These are phyloP conservation scores for Coprinopsis strossmayeri DNA, from an alignment of 768 basidiomycete genomes.

Conservation along the genomic window DNA sequence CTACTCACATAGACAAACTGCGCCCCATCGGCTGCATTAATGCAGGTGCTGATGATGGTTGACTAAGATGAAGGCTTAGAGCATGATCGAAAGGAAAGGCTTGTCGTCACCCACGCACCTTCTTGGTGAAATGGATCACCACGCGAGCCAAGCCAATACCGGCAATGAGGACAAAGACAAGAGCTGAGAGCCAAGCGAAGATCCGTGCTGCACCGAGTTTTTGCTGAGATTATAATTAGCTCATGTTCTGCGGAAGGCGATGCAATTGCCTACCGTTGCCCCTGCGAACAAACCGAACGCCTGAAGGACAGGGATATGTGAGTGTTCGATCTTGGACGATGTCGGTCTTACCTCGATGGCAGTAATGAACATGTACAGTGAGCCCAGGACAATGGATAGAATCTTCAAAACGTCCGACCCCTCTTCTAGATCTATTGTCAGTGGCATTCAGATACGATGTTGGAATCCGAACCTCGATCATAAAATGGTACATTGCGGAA, in stretches of 20 bases:
- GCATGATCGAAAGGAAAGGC: background rate
- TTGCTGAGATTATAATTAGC: constrained; percentile 34
- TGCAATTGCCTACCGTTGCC: constrained; percentile 33
- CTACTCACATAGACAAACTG: constrained; percentile 31
- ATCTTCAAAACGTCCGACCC: constrained; percentile 39
- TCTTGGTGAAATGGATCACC: constrained; percentile 61
- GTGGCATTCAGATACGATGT: background rate
- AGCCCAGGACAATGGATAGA: constrained; percentile 55
- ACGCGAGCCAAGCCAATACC: constrained; percentile 49
- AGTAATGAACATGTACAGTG: constrained; percentile 43
- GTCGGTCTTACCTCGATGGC: constrained; percentile 35
- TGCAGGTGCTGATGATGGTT: constrained; percentile 54
- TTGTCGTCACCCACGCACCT: constrained; percentile 35
- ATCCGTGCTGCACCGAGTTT: constrained; percentile 43
- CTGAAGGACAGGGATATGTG: constrained; percentile 13
- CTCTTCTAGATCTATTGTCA: constrained; percentile 21
- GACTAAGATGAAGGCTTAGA: constrained; percentile 27
- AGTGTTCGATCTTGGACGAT: background rate
- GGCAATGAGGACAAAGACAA: constrained; percentile 41
- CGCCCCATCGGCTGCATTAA: constrained; percentile 26
- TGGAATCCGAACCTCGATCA: constrained; percentile 35
- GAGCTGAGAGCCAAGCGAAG: constrained; percentile 46
- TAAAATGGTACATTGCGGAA: constrained; percentile 50
- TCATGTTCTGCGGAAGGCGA: background rate
- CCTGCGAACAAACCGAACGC: constrained; percentile 49